Conservation (phyloP, 306 rosid species). For the Dalbergia oliveri region DNA sequence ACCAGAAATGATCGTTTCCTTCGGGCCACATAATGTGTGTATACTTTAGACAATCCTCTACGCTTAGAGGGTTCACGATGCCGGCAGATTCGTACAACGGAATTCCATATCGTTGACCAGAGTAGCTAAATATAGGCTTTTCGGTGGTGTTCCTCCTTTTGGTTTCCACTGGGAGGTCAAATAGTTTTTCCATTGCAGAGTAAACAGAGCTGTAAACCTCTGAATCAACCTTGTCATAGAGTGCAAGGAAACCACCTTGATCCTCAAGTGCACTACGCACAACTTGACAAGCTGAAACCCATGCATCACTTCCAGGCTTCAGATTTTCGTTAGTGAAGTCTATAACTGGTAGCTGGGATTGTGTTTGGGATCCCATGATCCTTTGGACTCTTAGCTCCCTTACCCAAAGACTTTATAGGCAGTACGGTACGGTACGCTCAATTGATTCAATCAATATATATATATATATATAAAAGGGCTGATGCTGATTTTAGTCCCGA, state of each 20-base stretch:
- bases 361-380: constrained; percentile 34
- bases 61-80: constrained; percentile 27
- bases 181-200: constrained; percentile 29
- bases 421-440: no score
- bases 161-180: constrained; percentile 37
- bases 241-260: constrained; percentile 40
- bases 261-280: constrained; percentile 44
- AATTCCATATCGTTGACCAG: neutral
- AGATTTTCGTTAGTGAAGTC: constrained; percentile 27
- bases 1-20: constrained; percentile 46
- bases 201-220: constrained; percentile 22
- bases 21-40: constrained; percentile 44
- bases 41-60: constrained; percentile 14
- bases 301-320: constrained; percentile 6
- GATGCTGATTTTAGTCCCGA: no score
- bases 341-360: constrained; percentile 16
- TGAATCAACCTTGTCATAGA: constrained; percentile 34
- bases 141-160: constrained; percentile 42
- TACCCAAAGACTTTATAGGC: neutral
- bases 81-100: constrained; percentile 43
- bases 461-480: no score
- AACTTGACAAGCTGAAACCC: constrained; percentile 35
- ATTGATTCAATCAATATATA: no score
- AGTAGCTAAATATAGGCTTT: constrained; percentile 33
- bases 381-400: neutral